Evolutionary conservation across 139 green algal species (phyloP), one percentile per base, ranked within the genome.

Genomic region (Tetratostichococcus sp.): DNA sequence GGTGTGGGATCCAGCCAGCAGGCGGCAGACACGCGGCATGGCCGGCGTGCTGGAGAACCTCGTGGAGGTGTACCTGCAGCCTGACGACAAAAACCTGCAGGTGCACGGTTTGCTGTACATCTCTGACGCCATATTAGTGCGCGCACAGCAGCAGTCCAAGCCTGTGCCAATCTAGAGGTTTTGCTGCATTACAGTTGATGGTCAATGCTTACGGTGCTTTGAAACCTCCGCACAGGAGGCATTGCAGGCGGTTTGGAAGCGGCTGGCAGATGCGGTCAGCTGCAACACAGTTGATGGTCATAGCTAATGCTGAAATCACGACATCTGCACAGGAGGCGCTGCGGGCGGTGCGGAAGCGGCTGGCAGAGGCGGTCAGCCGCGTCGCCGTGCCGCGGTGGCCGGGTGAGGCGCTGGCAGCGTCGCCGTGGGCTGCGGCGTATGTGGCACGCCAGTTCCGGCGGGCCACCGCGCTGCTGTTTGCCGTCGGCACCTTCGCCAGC

Each of bases 1-100:
- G 50, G 50, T 62, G 50, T 97, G 93, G 93, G 87, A 93, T 68
- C 87, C 89, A 2, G 66, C 42, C 69, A 86, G 83, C 69, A 28
- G 74, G 17, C 30, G 57, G n/a, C 86, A 91, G 65, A 92, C 83
- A 34, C 30, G 59, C 19, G 77, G 80, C 1, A 86, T 84, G 2
- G 80, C 80, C 2, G 79, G 79, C 2, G 73, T 94, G 31, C 75
- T 92, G 22, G 78, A 75, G 1, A 86, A 94, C 69, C 71, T 50
- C 39, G 11, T 91, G 59, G 11, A 28, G 19, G 87, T 94, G 43
- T 94, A 94, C 62, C 75, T 94, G 31, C 86, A 86, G 31, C 62
- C 87, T 19, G 86, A 91, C 65, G 70, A 83, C 57, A 34, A 79
- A 30, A 86, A 87, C 81, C 72, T 74, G 34, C 81, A 86, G 35